phyloP scores from a whole-genome alignment of 805 yeast species.

The Sugiyamaella boreocaroliniensis region DNA sequence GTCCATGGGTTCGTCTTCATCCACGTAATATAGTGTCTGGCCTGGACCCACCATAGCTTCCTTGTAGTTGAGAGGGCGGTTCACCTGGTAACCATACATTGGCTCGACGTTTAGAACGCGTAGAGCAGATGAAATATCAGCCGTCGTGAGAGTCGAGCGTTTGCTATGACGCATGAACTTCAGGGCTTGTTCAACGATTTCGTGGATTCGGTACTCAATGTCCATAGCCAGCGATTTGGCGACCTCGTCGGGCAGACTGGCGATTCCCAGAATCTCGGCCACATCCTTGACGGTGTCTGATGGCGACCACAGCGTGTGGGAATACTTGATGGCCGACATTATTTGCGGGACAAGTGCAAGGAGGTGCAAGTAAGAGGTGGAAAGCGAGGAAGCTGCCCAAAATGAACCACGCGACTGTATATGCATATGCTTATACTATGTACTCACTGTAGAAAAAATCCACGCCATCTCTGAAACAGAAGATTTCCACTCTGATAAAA shows the following conservation, averaged over 20 bases:
- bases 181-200: slow-evolving; percentile 88
- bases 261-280: slow-evolving; percentile 83
- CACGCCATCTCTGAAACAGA: too few species aligned
- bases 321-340: slow-evolving; percentile 34
- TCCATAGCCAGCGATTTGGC: slow-evolving; percentile 96
- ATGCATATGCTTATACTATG: too few species aligned
- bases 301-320: slow-evolving; percentile 96
- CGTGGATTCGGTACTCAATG: slow-evolving; percentile 95
- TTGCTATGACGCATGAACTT: slow-evolving; percentile 95
- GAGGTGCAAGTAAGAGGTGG: background rate
- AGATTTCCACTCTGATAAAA: too few species aligned
- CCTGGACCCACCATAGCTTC: slow-evolving; percentile 90
- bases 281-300: slow-evolving; percentile 94
- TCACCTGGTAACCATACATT: slow-evolving; percentile 73
- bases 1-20: slow-evolving; percentile 85
- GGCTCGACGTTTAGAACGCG: slow-evolving; percentile 89
- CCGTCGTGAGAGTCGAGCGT: slow-evolving; percentile 69
- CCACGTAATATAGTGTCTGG: slow-evolving; percentile 85
- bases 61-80: slow-evolving; percentile 66
- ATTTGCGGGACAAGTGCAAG: background rate
- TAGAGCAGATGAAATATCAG: slow-evolving; percentile 76
- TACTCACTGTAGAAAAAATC: too few species aligned
- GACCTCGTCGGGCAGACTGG: slow-evolving; percentile 76
- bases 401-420: too few species aligned
- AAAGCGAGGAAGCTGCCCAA: background rate